Percentiles rank a stretch among this genome's conserved stretches.
Evolutionary conservation across 768 basidiomycete species (phyloP).

Genomic region (Mrakia hoshinonis): DNA sequence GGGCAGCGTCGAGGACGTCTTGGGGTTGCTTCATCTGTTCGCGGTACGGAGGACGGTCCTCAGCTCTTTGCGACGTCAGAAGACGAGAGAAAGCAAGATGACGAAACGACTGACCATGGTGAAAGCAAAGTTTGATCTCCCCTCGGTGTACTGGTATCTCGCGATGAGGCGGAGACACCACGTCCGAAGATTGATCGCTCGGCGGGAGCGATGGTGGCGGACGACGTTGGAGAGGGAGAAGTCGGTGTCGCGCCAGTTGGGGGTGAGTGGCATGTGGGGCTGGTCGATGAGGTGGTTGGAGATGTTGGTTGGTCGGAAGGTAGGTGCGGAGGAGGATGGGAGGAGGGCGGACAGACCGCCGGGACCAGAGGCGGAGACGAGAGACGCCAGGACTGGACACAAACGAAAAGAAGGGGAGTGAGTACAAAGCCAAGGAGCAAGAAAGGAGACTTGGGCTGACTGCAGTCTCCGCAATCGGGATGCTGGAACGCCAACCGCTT

Average conservation of each 20-base stretch:
- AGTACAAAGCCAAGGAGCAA: not conserved
- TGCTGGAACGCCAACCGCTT: conserved; percentile 39
- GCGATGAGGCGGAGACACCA: conserved; percentile 17
- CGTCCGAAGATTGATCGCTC: not conserved
- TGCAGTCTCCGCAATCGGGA: conserved; percentile 40
- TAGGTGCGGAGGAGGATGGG: not conserved
- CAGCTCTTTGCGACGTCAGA: not conserved
- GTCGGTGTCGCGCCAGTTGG: not conserved
- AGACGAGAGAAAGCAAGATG: not conserved
- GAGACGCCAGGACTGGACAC: not conserved
- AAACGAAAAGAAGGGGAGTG: not conserved
- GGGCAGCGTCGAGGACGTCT: not conserved
- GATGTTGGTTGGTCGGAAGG: not conserved
- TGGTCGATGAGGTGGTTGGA: not conserved
- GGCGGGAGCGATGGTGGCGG: not conserved
- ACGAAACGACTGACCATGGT: not conserved
- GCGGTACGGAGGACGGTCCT: not conserved
- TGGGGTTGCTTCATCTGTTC: conserved; percentile 7
- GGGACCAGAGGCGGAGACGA: not conserved
- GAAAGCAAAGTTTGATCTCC: not conserved
- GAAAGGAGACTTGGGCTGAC: conserved; percentile 29
- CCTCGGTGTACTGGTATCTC: conserved; percentile 13
- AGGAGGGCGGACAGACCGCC: conserved; percentile 13
- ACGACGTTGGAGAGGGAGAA: conserved; percentile 1
- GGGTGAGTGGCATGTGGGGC: conserved; percentile 10